Evolutionary conservation across 352 stramenopile species (phyloP).

Genomic region (Plasmopara muralis): DNA sequence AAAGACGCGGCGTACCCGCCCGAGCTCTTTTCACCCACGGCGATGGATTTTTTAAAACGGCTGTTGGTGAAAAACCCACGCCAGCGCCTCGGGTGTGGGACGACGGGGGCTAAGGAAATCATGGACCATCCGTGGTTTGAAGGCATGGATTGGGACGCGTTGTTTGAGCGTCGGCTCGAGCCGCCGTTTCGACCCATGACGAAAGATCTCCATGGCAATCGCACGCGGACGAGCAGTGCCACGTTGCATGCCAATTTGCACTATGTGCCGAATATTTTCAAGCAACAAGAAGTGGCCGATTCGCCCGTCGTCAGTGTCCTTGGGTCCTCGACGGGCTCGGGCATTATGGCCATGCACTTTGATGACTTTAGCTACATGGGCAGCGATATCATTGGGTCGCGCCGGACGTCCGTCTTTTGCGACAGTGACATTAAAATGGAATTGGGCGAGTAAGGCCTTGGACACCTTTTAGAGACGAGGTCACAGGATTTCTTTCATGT

Average conservation of each 20-base stretch:
- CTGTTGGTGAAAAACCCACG: conserved; percentile 72
- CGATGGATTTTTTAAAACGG: conserved; percentile 58
- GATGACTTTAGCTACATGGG: conserved; percentile 87
- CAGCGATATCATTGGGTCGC: conserved; percentile 78
- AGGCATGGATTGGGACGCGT: conserved; percentile 68
- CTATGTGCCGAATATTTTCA: conserved; percentile 78
- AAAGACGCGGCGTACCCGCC: conserved; percentile 57
- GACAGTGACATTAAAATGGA: conserved; percentile 85
- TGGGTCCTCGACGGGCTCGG: conserved; percentile 35
- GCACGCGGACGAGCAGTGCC: conserved; percentile 42
- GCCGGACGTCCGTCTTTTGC: conserved; percentile 74
- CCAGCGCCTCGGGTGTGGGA: conserved; percentile 55
- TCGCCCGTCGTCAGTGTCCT: conserved; percentile 59
- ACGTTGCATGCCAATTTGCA: conserved; percentile 51
- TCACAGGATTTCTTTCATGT: no score
- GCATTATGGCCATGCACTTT: conserved; percentile 76
- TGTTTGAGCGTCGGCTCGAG: conserved; percentile 56
- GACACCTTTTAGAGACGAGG: no score
- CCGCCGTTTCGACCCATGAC: conserved; percentile 65
- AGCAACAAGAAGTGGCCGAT: conserved; percentile 78
- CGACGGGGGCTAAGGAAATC: conserved; percentile 62
- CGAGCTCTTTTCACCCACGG: conserved; percentile 55
- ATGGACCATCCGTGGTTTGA: conserved; percentile 79
- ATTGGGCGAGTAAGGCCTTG: conserved; percentile 39
- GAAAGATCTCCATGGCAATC: conserved; percentile 23